These are phyloP conservation scores for Venturia effusa DNA, from an alignment of 2,329 filamentous ascomycete species.

Conservation along the genomic window DNA sequence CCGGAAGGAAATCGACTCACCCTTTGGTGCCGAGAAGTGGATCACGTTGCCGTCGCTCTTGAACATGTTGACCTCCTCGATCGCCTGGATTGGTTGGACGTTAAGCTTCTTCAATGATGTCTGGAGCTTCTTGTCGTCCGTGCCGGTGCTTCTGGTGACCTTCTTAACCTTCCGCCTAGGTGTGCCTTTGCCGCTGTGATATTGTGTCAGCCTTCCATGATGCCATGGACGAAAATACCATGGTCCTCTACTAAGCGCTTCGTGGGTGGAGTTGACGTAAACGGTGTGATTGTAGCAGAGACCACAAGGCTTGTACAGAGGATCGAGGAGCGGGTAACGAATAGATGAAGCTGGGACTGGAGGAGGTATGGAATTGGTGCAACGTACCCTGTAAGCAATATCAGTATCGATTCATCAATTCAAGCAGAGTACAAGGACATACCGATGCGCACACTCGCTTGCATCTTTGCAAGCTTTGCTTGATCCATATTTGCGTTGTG, in stretches of 20 bases:
- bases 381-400: slow-evolving; percentile 7
- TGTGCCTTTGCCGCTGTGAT: slow-evolving; percentile 81
- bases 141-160: slow-evolving; percentile 80
- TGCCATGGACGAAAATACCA: not conserved
- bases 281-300: not conserved
- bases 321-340: not conserved
- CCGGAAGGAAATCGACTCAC: slow-evolving; percentile 38
- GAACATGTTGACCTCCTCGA: slow-evolving; percentile 99
- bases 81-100: slow-evolving; percentile 97
- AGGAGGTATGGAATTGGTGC: slow-evolving; percentile 1
- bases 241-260: not conserved
- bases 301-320: not conserved
- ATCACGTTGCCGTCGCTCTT: slow-evolving; percentile 99
- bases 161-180: slow-evolving; percentile 98
- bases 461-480: slow-evolving; percentile 34
- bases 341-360: not conserved
- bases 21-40: slow-evolving; percentile 96
- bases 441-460: slow-evolving; percentile 34
- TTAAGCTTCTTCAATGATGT: slow-evolving; percentile 97
- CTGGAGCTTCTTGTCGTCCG: slow-evolving; percentile 99
- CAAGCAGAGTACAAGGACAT: slow-evolving; percentile 16
- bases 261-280: not conserved
- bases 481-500: slow-evolving; percentile 32
- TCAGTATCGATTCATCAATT: not conserved
- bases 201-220: not conserved